These are phyloP conservation scores for Colletotrichum sublineola DNA, from an alignment of 2,329 filamentous ascomycete species.

Conservation along the genomic window DNA sequence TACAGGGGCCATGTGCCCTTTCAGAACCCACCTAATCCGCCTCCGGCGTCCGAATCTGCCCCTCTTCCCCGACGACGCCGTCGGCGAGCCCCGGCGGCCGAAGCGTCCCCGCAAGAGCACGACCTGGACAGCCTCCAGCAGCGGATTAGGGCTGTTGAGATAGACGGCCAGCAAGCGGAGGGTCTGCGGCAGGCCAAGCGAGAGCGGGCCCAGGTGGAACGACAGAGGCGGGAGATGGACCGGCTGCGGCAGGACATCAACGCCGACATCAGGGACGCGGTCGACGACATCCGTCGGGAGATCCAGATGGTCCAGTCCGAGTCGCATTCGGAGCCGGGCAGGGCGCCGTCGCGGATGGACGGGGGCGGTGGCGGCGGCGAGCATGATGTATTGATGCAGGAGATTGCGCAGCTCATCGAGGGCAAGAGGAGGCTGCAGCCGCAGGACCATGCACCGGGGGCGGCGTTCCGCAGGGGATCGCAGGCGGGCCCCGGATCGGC, in stretches of 20 bases:
- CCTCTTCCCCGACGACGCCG: neutral
- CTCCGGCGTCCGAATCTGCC: neutral
- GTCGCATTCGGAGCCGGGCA: neutral
- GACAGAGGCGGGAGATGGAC: neutral
- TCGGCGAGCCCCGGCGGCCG: neutral
- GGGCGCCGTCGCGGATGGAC: neutral
- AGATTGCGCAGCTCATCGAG: neutral
- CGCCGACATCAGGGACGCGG: neutral
- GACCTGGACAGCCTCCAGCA: neutral
- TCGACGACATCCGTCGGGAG: neutral
- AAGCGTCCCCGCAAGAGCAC: neutral
- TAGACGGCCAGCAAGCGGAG: neutral
- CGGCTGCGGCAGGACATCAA: neutral
- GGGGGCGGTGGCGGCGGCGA: too few species aligned
- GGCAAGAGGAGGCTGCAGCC: neutral
- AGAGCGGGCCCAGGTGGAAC: neutral
- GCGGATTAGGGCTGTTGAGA: neutral
- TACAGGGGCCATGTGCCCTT: neutral
- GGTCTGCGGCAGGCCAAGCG: neutral
- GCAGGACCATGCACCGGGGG: neutral
- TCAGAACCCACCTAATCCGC: neutral
- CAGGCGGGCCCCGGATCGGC: neutral
- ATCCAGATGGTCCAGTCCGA: neutral
- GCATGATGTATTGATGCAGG: neutral
- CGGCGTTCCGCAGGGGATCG: neutral